Percentiles rank a stretch among this genome's conserved stretches.
These are phyloP conservation scores for Posidonia oceanica DNA, from an alignment of 116 monocot species.

Conservation along the genomic window DNA sequence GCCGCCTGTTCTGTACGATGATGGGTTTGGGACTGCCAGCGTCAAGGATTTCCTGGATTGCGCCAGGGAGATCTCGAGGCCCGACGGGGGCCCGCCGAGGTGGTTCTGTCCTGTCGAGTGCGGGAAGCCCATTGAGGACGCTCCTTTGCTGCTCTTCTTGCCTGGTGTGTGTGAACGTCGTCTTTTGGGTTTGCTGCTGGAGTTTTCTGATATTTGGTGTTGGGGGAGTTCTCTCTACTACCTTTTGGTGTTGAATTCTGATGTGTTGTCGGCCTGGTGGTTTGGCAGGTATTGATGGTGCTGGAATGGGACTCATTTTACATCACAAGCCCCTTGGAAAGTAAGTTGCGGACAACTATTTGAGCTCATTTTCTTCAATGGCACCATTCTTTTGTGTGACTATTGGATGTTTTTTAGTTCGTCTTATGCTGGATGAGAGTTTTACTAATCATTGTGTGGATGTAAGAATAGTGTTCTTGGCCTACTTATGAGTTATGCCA, in stretches of 20 bases:
- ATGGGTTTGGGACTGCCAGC: slow-evolving; percentile 19
- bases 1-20: slow-evolving; percentile 13
- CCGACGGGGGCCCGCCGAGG: slow-evolving; percentile 39
- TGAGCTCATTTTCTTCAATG: background rate
- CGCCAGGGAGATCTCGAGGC: slow-evolving; percentile 24
- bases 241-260: background rate
- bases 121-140: slow-evolving; percentile 22
- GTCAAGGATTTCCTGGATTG: slow-evolving; percentile 50
- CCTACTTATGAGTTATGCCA: no score
- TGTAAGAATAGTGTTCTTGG: no score
- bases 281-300: slow-evolving; percentile 61
- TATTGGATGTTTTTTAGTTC: no score
- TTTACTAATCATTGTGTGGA: no score
- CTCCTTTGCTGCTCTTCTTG: slow-evolving; percentile 65
- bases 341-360: slow-evolving; percentile 26
- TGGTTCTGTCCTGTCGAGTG: slow-evolving; percentile 81
- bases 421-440: no score
- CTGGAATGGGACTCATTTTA: slow-evolving; percentile 76
- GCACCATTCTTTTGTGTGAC: background rate
- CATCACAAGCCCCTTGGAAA: slow-evolving; percentile 88
- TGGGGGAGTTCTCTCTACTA: background rate
- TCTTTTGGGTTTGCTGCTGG: background rate
- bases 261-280: background rate
- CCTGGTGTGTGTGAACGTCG: slow-evolving; percentile 32
- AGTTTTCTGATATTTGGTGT: no score